Evolutionary conservation across 805 yeast species (phyloP).

Genomic region (Blastobotrys attinorum): DNA sequence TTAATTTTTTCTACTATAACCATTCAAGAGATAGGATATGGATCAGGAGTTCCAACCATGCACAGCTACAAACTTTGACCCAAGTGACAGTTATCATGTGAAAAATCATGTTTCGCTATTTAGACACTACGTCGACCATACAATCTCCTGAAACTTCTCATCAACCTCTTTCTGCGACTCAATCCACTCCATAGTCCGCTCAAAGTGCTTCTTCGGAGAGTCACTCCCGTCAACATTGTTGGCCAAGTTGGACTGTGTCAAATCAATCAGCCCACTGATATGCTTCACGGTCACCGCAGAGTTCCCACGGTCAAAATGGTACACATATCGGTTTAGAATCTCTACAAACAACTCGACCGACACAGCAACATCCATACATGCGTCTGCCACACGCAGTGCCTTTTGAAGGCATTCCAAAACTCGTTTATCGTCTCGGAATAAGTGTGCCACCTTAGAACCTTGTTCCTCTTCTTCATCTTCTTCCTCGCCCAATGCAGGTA

Average conservation of each 20-base stretch:
- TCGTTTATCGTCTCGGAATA: conserved; percentile 51
- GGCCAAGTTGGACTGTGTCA: conserved; percentile 42
- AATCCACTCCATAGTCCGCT: conserved; percentile 66
- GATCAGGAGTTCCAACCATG: no score
- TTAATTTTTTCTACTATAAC: no score
- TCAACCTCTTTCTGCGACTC: conserved; percentile 61
- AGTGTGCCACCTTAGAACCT: conserved; percentile 15
- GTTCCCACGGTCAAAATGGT: conserved; percentile 78
- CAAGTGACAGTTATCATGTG: no score
- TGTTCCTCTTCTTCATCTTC: conserved; percentile 36
- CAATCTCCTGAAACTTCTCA: conserved; percentile 53
- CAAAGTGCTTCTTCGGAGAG: conserved; percentile 47
- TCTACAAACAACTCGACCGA: conserved; percentile 82
- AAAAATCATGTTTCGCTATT: no score
- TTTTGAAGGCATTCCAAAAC: conserved; percentile 89
- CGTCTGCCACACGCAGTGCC: conserved; percentile 82
- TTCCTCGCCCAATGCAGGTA: conserved; percentile 37
- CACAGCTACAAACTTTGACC: no score
- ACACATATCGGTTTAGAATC: conserved; percentile 76
- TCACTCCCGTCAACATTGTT: conserved; percentile 29
- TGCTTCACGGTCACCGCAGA: conserved; percentile 60
- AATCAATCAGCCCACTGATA: conserved; percentile 77
- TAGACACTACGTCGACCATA: background rate
- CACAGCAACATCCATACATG: conserved; percentile 74
- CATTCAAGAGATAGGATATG: no score